Conservation (phyloP, 768 basidiomycete species). For the Boletus reticuloceps region DNA sequence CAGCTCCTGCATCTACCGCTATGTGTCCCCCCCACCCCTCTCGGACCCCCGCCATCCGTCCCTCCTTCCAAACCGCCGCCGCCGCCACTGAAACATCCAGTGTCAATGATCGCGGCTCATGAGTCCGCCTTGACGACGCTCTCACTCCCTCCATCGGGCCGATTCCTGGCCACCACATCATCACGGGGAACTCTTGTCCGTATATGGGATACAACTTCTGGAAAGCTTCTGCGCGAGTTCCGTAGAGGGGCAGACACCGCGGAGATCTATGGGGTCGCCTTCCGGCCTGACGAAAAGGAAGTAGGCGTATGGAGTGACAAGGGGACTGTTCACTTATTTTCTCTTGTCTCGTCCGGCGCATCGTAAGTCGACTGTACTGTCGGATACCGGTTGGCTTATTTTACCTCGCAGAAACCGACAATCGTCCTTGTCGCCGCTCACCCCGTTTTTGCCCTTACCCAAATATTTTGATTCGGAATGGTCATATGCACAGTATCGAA, state of each 20-base stretch:
- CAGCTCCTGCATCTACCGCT: constrained; percentile 84
- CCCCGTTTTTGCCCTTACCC: constrained; percentile 78
- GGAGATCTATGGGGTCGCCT: constrained; percentile 86
- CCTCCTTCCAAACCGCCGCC: constrained; percentile 56
- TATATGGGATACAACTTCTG: constrained; percentile 76
- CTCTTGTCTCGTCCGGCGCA: constrained; percentile 60
- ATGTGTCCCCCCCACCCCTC: constrained; percentile 58
- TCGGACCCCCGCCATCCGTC: constrained; percentile 53
- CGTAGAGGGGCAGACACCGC: constrained; percentile 87
- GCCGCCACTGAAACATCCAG: constrained; percentile 57
- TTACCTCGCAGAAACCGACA: constrained; percentile 67
- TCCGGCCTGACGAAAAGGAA: constrained; percentile 82
- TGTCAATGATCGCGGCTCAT: constrained; percentile 84
- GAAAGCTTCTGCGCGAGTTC: constrained; percentile 75
- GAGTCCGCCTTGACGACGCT: constrained; percentile 75
- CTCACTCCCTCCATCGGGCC: constrained; percentile 73
- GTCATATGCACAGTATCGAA: constrained; percentile 92
- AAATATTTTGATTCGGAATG: constrained; percentile 95
- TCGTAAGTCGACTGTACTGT: constrained; percentile 47
- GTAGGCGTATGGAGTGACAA: constrained; percentile 95
- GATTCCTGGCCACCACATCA: constrained; percentile 81
- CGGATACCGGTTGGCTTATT: constrained; percentile 2
- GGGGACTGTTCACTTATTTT: constrained; percentile 89
- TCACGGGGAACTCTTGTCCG: constrained; percentile 81
- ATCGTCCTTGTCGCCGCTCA: constrained; percentile 76